Evolutionary conservation across 106 monocot genomes (phyloP), one percentile per base, ranked within the genome.

Genomic region (Dioscorea dumetorum): DNA sequence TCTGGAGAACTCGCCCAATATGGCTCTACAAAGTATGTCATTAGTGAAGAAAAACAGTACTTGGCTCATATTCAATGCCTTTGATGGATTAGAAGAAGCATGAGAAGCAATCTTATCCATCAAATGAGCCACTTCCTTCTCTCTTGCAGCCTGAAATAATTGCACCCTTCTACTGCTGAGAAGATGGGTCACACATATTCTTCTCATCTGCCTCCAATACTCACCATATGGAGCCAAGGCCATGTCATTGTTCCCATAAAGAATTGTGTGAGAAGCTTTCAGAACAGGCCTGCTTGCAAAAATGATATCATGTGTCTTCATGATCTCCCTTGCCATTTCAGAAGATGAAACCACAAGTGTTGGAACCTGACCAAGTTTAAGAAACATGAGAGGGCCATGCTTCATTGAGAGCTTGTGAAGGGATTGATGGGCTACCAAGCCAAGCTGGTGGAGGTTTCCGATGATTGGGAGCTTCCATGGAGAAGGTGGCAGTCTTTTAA

Each of bases 401-500:
- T 28, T 28, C 28, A 28, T 28, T 28, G 28, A 28, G 5, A 70
- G 70, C 24, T 31, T 62, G n/a, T 12, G 18, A 18, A 77, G 64
- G 10, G 77, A 64, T 8, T 49, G 77, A 12, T 64, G 70, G 2
- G 64, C 41, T 4, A 24, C 3, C 12, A 32, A 9, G 14, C 65
- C 48, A 4, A 71, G 49, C 65, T 77, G 77, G 54, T 77, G 71
- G 34, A 77, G 66, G 58, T 77, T 77, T 18, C 77, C 77, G 13
- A 77, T 48, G 18, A 77, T 3, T 11, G 77, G 77, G 5, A 71
- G 57, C 18, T 51, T 68, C 5, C 68, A 51, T 20, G 75, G 67
- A 2, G 58, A 60, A 3, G 75, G 75, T 49, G 71, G 71, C 3
- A 28, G 28, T 28, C 28, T 3, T 28, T 3, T 28, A 28, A 28